These are phyloP conservation scores for Asterionellopsis glacialis DNA, from an alignment of 108 stramenopile species.

Conservation along the genomic window DNA sequence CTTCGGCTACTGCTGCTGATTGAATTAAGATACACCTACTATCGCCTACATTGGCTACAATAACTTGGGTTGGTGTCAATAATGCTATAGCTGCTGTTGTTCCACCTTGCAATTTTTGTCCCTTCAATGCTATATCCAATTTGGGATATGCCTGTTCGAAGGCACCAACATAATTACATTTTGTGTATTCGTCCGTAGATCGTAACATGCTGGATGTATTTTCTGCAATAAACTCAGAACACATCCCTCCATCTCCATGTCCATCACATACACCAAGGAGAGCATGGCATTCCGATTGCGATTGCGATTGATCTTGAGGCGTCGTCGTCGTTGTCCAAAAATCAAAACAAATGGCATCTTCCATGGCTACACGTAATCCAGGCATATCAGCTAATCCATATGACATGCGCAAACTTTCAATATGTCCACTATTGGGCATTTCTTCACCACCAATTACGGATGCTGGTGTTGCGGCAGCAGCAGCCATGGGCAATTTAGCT, in stretches of 20 bases:
- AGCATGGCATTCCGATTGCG: slow-evolving; percentile 11
- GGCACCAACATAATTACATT: not conserved
- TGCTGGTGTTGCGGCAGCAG: not conserved
- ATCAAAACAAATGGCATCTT: slow-evolving; percentile 69
- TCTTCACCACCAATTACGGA: slow-evolving; percentile 8
- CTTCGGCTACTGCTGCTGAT: slow-evolving; percentile 10
- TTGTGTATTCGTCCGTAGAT: not conserved
- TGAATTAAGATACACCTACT: slow-evolving; percentile 78
- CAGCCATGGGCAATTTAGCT: slow-evolving; percentile 8
- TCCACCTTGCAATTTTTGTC: slow-evolving; percentile 39
- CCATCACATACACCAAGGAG: slow-evolving; percentile 92
- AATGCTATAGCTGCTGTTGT: slow-evolving; percentile 80
- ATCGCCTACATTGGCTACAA: slow-evolving; percentile 90
- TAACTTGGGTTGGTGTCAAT: slow-evolving; percentile 41
- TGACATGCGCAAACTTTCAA: slow-evolving; percentile 13
- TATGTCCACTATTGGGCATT: slow-evolving; percentile 8
- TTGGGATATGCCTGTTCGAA: slow-evolving; percentile 35
- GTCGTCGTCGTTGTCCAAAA: slow-evolving; percentile 6
- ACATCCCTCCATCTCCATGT: slow-evolving; percentile 72
- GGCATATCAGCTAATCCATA: slow-evolving; percentile 79
- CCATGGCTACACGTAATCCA: slow-evolving; percentile 81
- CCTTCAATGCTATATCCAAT: slow-evolving; percentile 52
- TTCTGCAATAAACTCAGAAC: slow-evolving; percentile 50
- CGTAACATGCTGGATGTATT: slow-evolving; percentile 11
- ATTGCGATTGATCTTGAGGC: not conserved